Evolutionary conservation across 2,329 filamentous ascomycete species (phyloP).

Genomic region (Aspergillus sojae): DNA sequence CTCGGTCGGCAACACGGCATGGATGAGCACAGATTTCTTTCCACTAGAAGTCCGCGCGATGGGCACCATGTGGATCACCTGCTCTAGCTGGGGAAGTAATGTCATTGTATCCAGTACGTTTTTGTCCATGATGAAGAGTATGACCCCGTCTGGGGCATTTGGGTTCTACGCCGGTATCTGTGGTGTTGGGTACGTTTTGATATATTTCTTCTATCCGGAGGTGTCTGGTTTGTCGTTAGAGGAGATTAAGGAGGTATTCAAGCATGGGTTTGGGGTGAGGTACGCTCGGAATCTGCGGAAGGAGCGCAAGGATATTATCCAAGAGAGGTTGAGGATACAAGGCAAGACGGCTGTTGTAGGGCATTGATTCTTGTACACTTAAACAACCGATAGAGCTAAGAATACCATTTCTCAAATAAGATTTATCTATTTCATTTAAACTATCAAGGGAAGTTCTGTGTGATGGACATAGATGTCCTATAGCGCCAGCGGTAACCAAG

Average conservation of each 20-base stretch:
- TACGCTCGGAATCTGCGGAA: conserved; percentile 46
- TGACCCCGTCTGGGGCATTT: conserved; percentile 54
- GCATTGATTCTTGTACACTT: neutral
- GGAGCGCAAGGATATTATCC: conserved; percentile 32
- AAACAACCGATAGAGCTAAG: too few species aligned
- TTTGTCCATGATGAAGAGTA: conserved; percentile 53
- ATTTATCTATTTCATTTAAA: too few species aligned
- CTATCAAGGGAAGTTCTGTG: too few species aligned
- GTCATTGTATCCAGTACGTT: conserved; percentile 56
- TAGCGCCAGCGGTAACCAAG: too few species aligned
- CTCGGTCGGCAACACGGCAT: conserved; percentile 53
- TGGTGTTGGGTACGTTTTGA: conserved; percentile 47
- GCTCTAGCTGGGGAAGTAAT: conserved; percentile 52
- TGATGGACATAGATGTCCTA: too few species aligned
- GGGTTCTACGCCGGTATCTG: conserved; percentile 57
- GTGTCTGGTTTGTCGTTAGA: conserved; percentile 26
- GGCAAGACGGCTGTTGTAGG: neutral
- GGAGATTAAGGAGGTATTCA: conserved; percentile 51
- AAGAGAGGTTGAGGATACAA: conserved; percentile 25
- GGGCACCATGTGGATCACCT: conserved; percentile 54
- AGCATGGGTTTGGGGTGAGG: conserved; percentile 52
- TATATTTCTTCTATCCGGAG: conserved; percentile 31
- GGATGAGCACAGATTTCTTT: conserved; percentile 54
- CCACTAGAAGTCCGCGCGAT: conserved; percentile 53
- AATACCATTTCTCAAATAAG: too few species aligned